phyloP scores from a whole-genome alignment of 371 early-diverging fungal species.

The Phascolomyces articulosus region DNA sequence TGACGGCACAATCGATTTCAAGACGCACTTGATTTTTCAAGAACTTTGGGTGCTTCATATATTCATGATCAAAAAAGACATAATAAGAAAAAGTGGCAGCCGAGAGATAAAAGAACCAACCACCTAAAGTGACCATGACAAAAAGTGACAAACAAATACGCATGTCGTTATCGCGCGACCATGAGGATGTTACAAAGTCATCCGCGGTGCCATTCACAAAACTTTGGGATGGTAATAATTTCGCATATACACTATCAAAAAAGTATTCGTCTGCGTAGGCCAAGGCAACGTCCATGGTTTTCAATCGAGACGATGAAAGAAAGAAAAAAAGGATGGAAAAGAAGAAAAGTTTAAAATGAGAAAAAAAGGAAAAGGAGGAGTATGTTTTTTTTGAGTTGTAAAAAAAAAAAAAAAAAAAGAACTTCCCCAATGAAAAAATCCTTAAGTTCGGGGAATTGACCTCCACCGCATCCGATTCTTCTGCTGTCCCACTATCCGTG shows the following conservation, averaged over 20 bases:
- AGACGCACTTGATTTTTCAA: conserved; percentile 85
- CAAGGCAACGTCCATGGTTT: conserved; percentile 74
- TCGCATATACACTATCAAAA: conserved; percentile 60
- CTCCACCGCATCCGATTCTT: no score
- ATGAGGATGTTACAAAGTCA: conserved; percentile 20
- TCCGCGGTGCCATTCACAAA: conserved; percentile 12
- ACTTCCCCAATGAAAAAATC: no score
- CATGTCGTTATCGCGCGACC: conserved; percentile 63
- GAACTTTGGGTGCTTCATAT: conserved; percentile 91
- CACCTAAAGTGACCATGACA: conserved; percentile 72
- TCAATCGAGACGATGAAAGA: background rate
- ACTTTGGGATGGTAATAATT: conserved; percentile 37
- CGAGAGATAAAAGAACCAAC: conserved; percentile 77
- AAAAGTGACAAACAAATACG: conserved; percentile 77
- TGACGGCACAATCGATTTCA: conserved; percentile 82
- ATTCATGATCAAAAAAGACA: conserved; percentile 85
- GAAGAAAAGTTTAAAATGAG: background rate
- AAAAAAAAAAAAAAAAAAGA: background rate
- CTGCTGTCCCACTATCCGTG: no score
- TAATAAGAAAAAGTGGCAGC: conserved; percentile 79
- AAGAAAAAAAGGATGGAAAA: no score
- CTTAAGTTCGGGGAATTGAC: no score
- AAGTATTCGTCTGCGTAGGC: conserved; percentile 62
- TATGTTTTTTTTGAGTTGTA: background rate
- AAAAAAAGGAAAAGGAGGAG: conserved; percentile 1